Evolutionary conservation across 768 basidiomycete species (phyloP), one percentile per base, ranked within the genome.

Genomic region (Trametes sanguinea): DNA sequence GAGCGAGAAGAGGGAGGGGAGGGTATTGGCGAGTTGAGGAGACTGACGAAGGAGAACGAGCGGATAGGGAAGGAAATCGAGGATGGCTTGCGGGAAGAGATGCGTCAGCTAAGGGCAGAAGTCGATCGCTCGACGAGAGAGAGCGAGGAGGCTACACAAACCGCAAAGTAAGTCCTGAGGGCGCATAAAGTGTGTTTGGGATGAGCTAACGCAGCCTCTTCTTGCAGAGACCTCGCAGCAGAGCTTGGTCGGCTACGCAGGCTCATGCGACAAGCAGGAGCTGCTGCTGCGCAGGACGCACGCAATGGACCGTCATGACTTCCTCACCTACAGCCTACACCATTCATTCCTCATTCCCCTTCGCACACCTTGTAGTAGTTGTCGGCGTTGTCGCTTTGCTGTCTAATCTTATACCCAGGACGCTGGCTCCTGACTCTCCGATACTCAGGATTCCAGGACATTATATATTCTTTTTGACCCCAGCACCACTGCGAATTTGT

Each of bases 201-300:
- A 3, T 22, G 14, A 6, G 32, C 33, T 62, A 33, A 61, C 40
- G 45, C 61, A 37, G 61, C 37, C n/a, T 0, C 13, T 4, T 2
- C n/a, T 33, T 56, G 30, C 67, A 90, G 89, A 68, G 75, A 76
- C 35, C 72, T 92, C 33, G 76, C 87, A 5, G 76, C 78, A 32
- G 90, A 92, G 71, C 77, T 92, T 47, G 81, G 84, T 51, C 80
- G 89, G 60, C 75, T 93, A 69, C 80, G 88, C 69, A 81, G 90
- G 66, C 79, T 93, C 43, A 92, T 93, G 85, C 88, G 83, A 68
- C 75, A 76, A 43, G 80, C 83, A 67, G 76, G 79, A 1, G 76
- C 62, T 11, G 53, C 53, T 51, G 47, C 60, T 29, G 62, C 60
- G 42, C 39, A 50, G 40, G 67, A 60, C 42, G 57, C 63, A 54